Conservation (phyloP, 306 rosid species). For the Arachis stenosperma region DNA sequence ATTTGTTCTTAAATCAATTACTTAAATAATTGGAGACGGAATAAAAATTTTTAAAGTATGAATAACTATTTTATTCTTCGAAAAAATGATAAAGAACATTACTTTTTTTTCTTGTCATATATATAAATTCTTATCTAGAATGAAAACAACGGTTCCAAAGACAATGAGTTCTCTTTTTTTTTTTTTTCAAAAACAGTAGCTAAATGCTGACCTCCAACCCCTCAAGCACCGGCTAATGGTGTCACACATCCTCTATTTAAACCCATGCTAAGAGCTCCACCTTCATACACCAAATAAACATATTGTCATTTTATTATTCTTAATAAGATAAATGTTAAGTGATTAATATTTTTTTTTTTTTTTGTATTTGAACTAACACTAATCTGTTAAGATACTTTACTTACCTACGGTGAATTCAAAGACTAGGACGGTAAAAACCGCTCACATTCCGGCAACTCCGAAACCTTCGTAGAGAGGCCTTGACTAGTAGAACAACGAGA, state of each 20-base stretch:
- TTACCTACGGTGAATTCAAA: constrained; percentile 93
- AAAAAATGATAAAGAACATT: no score
- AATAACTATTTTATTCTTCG: no score
- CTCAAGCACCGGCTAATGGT: constrained; percentile 74
- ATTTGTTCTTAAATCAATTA: no score
- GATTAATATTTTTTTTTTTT: no score
- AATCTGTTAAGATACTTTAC: constrained; percentile 28
- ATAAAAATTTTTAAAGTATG: no score
- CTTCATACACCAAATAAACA: constrained; percentile 41
- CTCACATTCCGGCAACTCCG: constrained; percentile 92
- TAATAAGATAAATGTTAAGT: no score
- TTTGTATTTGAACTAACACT: no score
- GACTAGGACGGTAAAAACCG: constrained; percentile 81
- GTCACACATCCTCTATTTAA: constrained; percentile 87
- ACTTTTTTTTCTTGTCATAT: no score
- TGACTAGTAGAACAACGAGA: constrained; percentile 71
- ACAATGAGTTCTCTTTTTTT: constrained; percentile 67
- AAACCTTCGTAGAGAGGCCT: constrained; percentile 80
- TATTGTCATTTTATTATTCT: background rate
- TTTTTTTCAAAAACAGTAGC: constrained; percentile 57
- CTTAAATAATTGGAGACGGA: no score
- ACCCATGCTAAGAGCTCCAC: constrained; percentile 79
- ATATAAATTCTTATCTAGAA: constrained; percentile 50
- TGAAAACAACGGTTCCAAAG: constrained; percentile 74
- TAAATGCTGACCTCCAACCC: constrained; percentile 74